phyloP scores from a whole-genome alignment of 208 protist genomes.

The Crithidia mellificae region DNA sequence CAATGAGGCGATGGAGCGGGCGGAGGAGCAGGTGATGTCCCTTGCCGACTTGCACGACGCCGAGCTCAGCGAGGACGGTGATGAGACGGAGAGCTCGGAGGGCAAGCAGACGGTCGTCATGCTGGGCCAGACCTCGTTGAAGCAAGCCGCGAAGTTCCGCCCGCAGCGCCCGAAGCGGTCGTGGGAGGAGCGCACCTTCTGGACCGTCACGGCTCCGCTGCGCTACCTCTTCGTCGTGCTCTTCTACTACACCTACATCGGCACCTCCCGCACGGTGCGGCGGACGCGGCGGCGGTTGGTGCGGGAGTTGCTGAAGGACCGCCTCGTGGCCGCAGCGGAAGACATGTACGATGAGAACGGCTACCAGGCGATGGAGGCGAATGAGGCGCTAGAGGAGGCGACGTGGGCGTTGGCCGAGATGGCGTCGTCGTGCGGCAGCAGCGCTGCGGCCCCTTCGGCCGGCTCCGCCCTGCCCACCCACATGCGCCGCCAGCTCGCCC shows the following conservation, averaged over 20 bases:
- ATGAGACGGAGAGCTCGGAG: constrained; percentile 55
- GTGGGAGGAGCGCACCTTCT: constrained; percentile 33
- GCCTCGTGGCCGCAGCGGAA: constrained; percentile 29
- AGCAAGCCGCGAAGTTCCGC: constrained; percentile 44
- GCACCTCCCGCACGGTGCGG: constrained; percentile 43
- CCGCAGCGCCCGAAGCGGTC: constrained; percentile 40
- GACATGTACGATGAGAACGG: constrained; percentile 21
- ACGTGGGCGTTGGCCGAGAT: constrained; percentile 39
- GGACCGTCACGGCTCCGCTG: constrained; percentile 38
- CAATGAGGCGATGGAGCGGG: constrained; percentile 46
- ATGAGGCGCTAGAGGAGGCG: constrained; percentile 31
- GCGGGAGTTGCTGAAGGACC: constrained; percentile 51
- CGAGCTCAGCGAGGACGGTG: constrained; percentile 26
- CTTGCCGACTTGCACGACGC: constrained; percentile 27
- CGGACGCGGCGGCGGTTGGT: constrained; percentile 44
- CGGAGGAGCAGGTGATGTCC: constrained; percentile 38
- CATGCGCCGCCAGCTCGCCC: constrained; percentile 43
- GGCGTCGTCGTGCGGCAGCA: constrained; percentile 36
- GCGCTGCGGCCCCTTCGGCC: constrained; percentile 33
- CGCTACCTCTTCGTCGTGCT: constrained; percentile 34
- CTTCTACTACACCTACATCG: constrained; percentile 57
- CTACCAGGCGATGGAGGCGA: constrained; percentile 34
- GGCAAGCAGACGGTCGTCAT: constrained; percentile 48
- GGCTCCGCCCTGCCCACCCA: constrained; percentile 44
- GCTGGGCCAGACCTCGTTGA: constrained; percentile 44